A percentile compares a stretch with the other conserved stretches of the same genome.
Conservation (phyloP, 441 rosid species). For the Raphanus hybrid region DNA sequence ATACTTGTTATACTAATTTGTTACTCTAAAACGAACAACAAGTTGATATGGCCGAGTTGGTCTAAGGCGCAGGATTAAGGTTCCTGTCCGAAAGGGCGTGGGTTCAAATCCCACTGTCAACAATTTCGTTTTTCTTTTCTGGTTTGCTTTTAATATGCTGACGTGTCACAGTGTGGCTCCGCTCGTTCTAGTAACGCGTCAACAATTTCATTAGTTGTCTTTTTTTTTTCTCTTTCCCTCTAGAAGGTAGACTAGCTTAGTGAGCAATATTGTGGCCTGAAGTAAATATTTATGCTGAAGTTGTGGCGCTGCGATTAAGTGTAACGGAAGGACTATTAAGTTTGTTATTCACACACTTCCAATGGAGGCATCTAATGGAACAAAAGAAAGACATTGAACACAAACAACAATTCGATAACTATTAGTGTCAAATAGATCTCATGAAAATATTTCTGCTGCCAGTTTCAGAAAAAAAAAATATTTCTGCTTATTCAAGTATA, state of each 20-base stretch:
- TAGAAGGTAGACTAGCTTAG: neutral
- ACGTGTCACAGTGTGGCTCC: neutral
- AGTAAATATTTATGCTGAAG: neutral
- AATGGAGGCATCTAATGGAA: neutral
- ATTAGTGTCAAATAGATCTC: neutral
- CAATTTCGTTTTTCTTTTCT: conserved; percentile 5
- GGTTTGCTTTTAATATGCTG: neutral
- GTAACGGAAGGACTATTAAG: neutral
- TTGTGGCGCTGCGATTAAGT: neutral
- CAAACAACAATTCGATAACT: neutral
- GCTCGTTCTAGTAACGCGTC: neutral
- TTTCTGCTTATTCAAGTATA: too few species aligned
- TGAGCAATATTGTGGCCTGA: neutral
- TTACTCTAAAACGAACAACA: neutral
- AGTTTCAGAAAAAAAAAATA: too few species aligned
- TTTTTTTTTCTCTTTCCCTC: too few species aligned
- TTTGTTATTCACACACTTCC: neutral
- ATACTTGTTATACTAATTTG: neutral
- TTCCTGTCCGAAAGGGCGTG: conserved; percentile 99
- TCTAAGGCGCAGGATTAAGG: conserved; percentile 99
- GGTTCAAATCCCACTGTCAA: conserved; percentile 96
- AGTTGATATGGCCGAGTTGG: conserved; percentile 99
- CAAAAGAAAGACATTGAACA: neutral
- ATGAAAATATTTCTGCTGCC: too few species aligned
- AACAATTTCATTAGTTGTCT: neutral